Conservation (phyloP, 331 rosid species). For the Quercus lobata region DNA sequence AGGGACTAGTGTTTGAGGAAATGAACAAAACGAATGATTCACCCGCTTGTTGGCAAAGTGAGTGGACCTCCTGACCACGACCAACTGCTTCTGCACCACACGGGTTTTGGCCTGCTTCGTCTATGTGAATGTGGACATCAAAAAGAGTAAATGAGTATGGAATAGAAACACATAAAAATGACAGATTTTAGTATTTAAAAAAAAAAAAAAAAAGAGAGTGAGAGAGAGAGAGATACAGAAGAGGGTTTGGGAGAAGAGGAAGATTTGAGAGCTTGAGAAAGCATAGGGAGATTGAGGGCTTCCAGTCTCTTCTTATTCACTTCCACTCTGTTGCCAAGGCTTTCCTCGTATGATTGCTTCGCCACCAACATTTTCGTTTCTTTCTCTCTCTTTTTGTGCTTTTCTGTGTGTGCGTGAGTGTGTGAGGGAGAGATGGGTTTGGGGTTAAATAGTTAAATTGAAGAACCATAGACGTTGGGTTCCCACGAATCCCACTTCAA, state of each 20-base stretch:
- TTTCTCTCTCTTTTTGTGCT: neutral
- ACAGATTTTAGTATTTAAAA: neutral
- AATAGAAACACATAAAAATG: too few relatives aligned
- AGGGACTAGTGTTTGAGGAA: neutral
- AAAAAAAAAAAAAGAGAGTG: neutral
- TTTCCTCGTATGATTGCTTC: slow-evolving; percentile 55
- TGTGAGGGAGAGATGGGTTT: neutral
- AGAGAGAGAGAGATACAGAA: slow-evolving; percentile 26
- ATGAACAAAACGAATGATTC: neutral
- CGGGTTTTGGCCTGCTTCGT: slow-evolving; percentile 49
- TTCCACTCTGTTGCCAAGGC: slow-evolving; percentile 61
- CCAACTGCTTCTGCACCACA: slow-evolving; percentile 29
- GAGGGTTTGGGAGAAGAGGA: slow-evolving; percentile 53
- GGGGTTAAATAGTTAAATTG: neutral
- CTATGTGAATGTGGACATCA: slow-evolving; percentile 9
- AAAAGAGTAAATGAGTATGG: neutral
- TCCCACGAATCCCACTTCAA: slow-evolving; percentile 7
- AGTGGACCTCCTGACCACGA: slow-evolving; percentile 63
- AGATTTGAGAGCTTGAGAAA: slow-evolving; percentile 48
- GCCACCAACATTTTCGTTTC: slow-evolving; percentile 35
- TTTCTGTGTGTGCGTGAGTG: neutral
- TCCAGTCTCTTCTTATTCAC: slow-evolving; percentile 74
- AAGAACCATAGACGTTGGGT: slow-evolving; percentile 27
- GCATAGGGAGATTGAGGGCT: slow-evolving; percentile 61
- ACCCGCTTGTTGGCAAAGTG: slow-evolving; percentile 53